Percentiles rank a stretch among this genome's conserved stretches.
These are phyloP conservation scores for Pilasporangium apinafurcum DNA, from an alignment of 352 stramenopile genomes.

Conservation along the genomic window DNA sequence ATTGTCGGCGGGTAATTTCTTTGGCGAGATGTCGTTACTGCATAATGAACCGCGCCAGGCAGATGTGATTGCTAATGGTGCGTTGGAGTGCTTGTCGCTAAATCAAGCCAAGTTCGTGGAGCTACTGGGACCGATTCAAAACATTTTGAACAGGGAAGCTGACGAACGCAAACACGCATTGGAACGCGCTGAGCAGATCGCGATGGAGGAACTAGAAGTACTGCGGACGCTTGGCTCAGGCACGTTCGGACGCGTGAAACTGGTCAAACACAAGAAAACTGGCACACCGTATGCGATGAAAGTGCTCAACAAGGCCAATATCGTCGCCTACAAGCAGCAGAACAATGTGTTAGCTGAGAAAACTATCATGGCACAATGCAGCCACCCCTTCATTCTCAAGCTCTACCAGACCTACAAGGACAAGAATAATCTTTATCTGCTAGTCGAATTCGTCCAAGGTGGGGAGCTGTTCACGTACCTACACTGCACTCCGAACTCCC, in stretches of 20 bases:
- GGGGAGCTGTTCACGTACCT: constrained; percentile 97
- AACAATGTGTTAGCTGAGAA: constrained; percentile 97
- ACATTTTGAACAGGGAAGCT: constrained; percentile 59
- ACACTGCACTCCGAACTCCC: constrained; percentile 52
- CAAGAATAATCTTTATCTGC: constrained; percentile 15
- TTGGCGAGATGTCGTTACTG: constrained; percentile 69
- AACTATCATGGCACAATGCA: constrained; percentile 91
- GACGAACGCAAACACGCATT: constrained; percentile 39
- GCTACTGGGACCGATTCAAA: constrained; percentile 73
- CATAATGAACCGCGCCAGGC: constrained; percentile 49
- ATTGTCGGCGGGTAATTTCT: constrained; percentile 51
- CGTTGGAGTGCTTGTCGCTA: constrained; percentile 86
- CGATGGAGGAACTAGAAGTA: constrained; percentile 73
- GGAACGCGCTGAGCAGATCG: constrained; percentile 26
- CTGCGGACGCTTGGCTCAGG: constrained; percentile 90
- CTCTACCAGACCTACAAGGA: constrained; percentile 87
- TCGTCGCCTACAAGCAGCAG: constrained; percentile 95
- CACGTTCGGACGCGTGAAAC: constrained; percentile 93
- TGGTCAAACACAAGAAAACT: constrained; percentile 81
- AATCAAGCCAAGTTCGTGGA: constrained; percentile 83
- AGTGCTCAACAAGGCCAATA: constrained; percentile 90
- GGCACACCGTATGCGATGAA: constrained; percentile 90
- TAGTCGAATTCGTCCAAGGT: constrained; percentile 49
- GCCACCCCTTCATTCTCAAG: constrained; percentile 97
- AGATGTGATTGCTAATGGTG: constrained; percentile 59